Evolutionary conservation across 306 rosid species (phyloP).

Genomic region (Quercus rubra): DNA sequence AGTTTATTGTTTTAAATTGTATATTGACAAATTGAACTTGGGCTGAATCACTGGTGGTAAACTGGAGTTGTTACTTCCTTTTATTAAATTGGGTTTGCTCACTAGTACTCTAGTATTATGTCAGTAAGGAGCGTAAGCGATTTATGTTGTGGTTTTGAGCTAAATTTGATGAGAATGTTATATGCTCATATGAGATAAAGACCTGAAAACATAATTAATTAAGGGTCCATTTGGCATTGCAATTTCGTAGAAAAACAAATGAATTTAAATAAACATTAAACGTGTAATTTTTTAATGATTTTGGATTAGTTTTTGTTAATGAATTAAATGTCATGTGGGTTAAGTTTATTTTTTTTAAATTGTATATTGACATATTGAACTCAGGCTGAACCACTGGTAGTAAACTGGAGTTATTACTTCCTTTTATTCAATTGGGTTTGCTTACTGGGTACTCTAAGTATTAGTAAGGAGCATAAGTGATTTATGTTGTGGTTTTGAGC

Average conservation of each 20-base stretch:
- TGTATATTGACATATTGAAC: no score
- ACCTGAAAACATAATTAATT: background rate
- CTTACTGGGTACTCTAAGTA: background rate
- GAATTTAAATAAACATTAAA: no score
- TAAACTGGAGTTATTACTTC: background rate
- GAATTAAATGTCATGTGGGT: background rate
- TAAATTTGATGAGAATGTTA: background rate
- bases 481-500: background rate
- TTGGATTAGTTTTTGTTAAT: no score
- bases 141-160: background rate
- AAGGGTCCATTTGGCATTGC: no score
- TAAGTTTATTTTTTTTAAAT: no score
- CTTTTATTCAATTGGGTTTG: background rate
- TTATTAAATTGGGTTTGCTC: background rate
- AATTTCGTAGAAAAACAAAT: no score
- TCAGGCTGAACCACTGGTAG: no score
- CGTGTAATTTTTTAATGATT: no score
- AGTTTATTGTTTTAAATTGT: no score
- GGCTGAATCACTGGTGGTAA: no score
- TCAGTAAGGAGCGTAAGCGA: background rate
- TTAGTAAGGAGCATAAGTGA: background rate
- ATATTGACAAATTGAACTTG: no score
- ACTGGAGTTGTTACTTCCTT: background rate
- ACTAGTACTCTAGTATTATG: background rate
- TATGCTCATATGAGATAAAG: background rate